These are phyloP conservation scores for Kwoniella bestiolae DNA, from an alignment of 768 basidiomycete genomes.

Conservation along the genomic window DNA sequence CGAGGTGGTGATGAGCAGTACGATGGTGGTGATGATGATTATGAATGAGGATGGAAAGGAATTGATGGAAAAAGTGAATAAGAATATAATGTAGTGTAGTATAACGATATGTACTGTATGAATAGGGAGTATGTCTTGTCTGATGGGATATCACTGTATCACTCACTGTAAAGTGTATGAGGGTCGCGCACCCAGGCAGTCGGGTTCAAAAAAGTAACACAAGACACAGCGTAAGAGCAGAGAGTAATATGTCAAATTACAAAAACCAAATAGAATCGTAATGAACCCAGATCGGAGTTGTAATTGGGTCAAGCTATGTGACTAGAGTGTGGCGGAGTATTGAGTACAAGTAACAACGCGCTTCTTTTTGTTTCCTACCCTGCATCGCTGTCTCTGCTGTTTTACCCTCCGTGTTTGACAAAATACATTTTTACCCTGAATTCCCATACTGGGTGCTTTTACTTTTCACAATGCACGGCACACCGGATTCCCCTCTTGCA, in stretches of 20 bases:
- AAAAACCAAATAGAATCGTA: background rate
- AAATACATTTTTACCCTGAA: no score
- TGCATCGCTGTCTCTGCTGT: no score
- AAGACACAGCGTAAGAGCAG: background rate
- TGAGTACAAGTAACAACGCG: background rate
- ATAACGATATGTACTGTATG: slow-evolving; percentile 5
- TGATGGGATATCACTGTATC: background rate
- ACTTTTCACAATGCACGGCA: slow-evolving; percentile 1
- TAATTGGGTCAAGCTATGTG: background rate
- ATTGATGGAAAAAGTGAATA: background rate
- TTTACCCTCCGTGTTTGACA: no score
- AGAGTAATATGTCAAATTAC: background rate
- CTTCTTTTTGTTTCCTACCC: background rate
- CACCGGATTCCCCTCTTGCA: background rate
- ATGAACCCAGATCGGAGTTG: background rate
- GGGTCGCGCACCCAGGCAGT: background rate
- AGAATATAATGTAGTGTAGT: background rate
- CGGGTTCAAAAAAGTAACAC: background rate
- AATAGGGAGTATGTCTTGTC: slow-evolving; percentile 7
- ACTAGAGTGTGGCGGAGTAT: background rate
- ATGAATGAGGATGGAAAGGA: background rate
- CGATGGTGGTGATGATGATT: background rate
- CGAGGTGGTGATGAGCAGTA: background rate
- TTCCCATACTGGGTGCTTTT: background rate
- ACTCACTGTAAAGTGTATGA: no score